phyloP scores from a whole-genome alignment of 1,284 basidiomycete genomes.

The Fomitopsis betulina region DNA sequence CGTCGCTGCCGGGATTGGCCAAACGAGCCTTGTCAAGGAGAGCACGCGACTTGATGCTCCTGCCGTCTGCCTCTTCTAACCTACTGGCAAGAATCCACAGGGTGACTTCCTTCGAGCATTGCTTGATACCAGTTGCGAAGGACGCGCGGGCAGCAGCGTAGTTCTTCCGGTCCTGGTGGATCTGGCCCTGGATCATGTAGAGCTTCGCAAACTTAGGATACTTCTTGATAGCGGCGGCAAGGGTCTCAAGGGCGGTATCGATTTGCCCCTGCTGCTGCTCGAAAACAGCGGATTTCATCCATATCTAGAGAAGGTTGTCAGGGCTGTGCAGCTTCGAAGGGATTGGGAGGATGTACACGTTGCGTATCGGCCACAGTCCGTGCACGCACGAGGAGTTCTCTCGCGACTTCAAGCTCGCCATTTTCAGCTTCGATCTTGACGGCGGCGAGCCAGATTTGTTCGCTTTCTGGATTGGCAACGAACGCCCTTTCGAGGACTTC shows the following conservation, averaged over 20 bases:
- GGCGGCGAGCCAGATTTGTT: conserved; percentile 96
- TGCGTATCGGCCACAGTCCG: conserved; percentile 88
- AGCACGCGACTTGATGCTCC: conserved; percentile 91
- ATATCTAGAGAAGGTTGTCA: conserved; percentile 57
- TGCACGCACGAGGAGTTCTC: conserved; percentile 84
- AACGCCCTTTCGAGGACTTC: conserved; percentile 88
- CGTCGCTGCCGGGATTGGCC: conserved; percentile 79
- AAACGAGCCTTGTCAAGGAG: conserved; percentile 88
- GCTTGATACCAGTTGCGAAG: conserved; percentile 78
- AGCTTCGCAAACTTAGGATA: conserved; percentile 89
- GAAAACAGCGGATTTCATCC: conserved; percentile 98
- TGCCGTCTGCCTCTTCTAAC: conserved; percentile 84
- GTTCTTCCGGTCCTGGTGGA: conserved; percentile 63
- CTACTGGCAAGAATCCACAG: conserved; percentile 88
- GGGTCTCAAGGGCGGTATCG: conserved; percentile 70
- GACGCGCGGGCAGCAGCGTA: conserved; percentile 68
- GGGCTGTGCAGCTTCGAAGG: background rate
- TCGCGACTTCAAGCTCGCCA: conserved; percentile 81
- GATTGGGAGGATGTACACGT: conserved; percentile 51
- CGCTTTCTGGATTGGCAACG: conserved; percentile 93
- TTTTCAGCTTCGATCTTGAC: conserved; percentile 96
- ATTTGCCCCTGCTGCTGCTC: conserved; percentile 84
- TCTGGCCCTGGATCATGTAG: conserved; percentile 96
- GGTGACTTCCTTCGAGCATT: conserved; percentile 77
- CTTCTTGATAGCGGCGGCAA: conserved; percentile 71